phyloP scores from a whole-genome alignment of 2,329 filamentous ascomycete species.

The Fusarium sulawesiense region DNA sequence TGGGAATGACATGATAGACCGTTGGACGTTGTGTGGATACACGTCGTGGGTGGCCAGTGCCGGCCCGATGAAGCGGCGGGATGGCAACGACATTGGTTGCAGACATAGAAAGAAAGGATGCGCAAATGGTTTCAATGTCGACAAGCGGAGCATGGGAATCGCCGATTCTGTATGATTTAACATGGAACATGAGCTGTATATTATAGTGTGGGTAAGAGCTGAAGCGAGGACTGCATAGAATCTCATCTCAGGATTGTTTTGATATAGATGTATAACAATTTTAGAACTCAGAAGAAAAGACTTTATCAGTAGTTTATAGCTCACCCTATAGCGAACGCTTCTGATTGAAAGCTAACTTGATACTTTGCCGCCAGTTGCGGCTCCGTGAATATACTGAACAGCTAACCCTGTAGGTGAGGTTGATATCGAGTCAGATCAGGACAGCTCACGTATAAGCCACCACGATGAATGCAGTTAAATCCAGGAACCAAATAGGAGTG shows the following conservation, averaged over 20 bases:
- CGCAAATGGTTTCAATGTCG: background rate
- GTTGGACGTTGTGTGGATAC: slow-evolving; percentile 31
- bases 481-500: slow-evolving; percentile 9
- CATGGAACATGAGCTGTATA: slow-evolving; percentile 17
- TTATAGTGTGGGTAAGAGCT: background rate
- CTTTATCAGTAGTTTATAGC: background rate
- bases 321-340: slow-evolving; percentile 2
- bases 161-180: slow-evolving; percentile 13
- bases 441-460: background rate
- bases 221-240: slow-evolving; percentile 30
- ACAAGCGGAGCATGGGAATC: slow-evolving; percentile 12
- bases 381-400: background rate
- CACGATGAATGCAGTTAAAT: background rate
- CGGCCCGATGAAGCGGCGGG: slow-evolving; percentile 23
- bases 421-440: slow-evolving; percentile 13
- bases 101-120: slow-evolving; percentile 10
- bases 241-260: slow-evolving; percentile 38
- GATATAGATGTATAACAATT: slow-evolving; percentile 18
- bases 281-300: slow-evolving; percentile 2
- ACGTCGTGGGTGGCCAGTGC: slow-evolving; percentile 12
- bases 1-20: slow-evolving; percentile 16
- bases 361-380: background rate
- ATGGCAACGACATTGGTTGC: slow-evolving; percentile 1
- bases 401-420: slow-evolving; percentile 7
- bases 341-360: background rate